Percentiles rank a stretch among this genome's conserved stretches.
phyloP scores from a whole-genome alignment of 1,284 basidiomycete genomes.

The Malassezia furfur region DNA sequence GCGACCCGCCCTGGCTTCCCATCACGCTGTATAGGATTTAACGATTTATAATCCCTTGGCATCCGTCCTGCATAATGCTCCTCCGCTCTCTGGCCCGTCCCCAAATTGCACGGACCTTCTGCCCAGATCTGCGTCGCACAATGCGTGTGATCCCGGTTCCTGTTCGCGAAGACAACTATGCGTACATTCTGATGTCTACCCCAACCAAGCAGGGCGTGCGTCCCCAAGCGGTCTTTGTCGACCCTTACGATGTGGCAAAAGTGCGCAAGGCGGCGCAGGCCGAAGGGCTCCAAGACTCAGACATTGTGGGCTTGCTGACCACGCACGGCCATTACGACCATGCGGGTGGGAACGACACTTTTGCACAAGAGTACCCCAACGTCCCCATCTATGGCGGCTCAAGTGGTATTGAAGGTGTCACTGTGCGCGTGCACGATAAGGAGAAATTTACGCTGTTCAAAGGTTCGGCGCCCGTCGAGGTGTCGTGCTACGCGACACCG shows the following conservation, averaged over 20 bases:
- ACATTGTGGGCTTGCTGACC: conserved; percentile 45
- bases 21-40: background rate
- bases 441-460: conserved; percentile 25
- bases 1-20: background rate
- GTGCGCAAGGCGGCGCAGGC: conserved; percentile 61
- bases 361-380: conserved; percentile 55
- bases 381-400: conserved; percentile 78
- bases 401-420: conserved; percentile 60
- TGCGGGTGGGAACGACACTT: conserved; percentile 68
- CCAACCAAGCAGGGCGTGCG: conserved; percentile 5
- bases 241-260: conserved; percentile 71
- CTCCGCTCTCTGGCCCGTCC: background rate
- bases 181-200: conserved; percentile 39
- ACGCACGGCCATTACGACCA: conserved; percentile 58
- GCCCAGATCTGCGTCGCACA: conserved; percentile 8
- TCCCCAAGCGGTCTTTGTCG: conserved; percentile 49
- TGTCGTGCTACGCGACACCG: conserved; percentile 63
- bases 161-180: conserved; percentile 47
- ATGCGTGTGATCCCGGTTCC: conserved; percentile 47
- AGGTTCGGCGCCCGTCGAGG: conserved; percentile 20
- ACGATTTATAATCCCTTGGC: background rate
- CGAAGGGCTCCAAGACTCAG: conserved; percentile 49
- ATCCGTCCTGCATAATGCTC: background rate
- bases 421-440: conserved; percentile 57
- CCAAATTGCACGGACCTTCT: background rate